Percentiles rank a stretch among this genome's conserved stretches.
Conservation (phyloP, 1,284 basidiomycete species). For the Ustilago sp. region DNA sequence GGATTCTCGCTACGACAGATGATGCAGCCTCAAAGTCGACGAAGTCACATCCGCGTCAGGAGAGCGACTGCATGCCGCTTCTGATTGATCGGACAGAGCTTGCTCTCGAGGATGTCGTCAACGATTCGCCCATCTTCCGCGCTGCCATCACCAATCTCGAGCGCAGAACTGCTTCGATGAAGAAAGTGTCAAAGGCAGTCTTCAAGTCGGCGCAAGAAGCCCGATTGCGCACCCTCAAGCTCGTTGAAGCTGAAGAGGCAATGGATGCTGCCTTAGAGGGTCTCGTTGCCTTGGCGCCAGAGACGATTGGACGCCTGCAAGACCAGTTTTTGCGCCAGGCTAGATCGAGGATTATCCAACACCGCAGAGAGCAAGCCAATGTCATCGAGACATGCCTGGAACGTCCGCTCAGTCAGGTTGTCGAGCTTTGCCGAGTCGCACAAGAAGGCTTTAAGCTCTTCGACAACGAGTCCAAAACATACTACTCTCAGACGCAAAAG, state of each 20-base stretch:
- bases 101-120: constrained; percentile 38
- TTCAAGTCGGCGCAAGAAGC: constrained; percentile 44
- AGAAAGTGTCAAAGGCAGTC: constrained; percentile 43
- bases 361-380: constrained; percentile 27
- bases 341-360: constrained; percentile 16
- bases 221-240: constrained; percentile 20
- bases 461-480: constrained; percentile 56
- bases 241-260: constrained; percentile 40
- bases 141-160: constrained; percentile 59
- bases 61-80: neutral
- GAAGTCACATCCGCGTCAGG: neutral
- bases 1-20: neutral
- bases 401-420: constrained; percentile 40
- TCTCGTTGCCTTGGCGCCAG: constrained; percentile 32
- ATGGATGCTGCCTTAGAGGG: constrained; percentile 42
- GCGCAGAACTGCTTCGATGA: constrained; percentile 47
- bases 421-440: constrained; percentile 47
- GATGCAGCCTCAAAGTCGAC: neutral
- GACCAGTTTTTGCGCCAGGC: constrained; percentile 21
- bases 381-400: constrained; percentile 43
- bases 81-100: constrained; percentile 57
- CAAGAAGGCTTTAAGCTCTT: constrained; percentile 51
- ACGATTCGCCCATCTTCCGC: constrained; percentile 59
- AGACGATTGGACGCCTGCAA: constrained; percentile 38
- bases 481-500: constrained; percentile 62